Base-by-base conservation (phyloP, 331 rosid species). In the Cydonia oblonga region DNA sequence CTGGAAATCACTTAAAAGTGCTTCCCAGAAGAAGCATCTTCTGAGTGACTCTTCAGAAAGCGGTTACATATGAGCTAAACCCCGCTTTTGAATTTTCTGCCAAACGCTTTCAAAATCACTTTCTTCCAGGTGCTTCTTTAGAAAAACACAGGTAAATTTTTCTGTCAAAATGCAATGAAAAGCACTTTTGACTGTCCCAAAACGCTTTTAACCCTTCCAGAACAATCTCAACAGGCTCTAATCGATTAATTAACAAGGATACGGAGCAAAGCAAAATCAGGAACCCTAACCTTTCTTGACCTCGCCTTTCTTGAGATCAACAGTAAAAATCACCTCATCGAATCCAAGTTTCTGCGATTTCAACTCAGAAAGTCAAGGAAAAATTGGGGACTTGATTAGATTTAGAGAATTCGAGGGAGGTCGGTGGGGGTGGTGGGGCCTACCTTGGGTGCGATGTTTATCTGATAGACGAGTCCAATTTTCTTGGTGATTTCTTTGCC, bases 301-400 rank as follows among this genome's bases (percentile, higher is more conserved):
- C 63, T 85, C 85, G 69, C 96, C 96, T 71, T 88, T 88, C 96
- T 95, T 95, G 76, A 91, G 92, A 90, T 95, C 96, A 84, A 95
- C 84, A 2, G 85, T 83, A 61, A 88, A 95, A 28, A 76, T 26
- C 7, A 86, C 90, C 90, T 91, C 97, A 14, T 95, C 71, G 74
- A 85, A 25, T 73, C 99, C 99, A 69, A 95, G 44, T 88, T 95
- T 95, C 99, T 95, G 76, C 58, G 57, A 75, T 63, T 46, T 33
- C 32, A 40, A 33, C 13, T 60, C 42, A 26, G 29, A 22, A 68
- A 33, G 14, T 58, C 40, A 29, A 61, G 22, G n/a, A 4, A 16
- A 16, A 61, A 28, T 33, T 24, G 6, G 33, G 18, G 9, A 25
- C n/a, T 5, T 25, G 7, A 23, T 14, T 3, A 59, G 30, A 24